A percentile compares a stretch with the other conserved stretches of the same genome.
phyloP scores from a whole-genome alignment of 345 rosid genomes.

The Eucalyptus leucophloia region DNA sequence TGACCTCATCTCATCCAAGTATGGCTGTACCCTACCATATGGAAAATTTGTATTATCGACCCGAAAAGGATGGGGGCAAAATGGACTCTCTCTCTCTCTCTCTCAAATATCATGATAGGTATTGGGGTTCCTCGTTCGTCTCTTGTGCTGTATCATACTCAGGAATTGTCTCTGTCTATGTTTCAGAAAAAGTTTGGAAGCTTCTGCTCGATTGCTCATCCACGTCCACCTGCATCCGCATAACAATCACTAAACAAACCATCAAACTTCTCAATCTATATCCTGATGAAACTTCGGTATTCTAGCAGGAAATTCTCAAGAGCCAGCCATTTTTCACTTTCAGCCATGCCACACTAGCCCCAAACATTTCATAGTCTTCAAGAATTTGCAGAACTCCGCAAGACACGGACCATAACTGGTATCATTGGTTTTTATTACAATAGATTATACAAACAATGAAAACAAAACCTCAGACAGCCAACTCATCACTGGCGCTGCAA shows the following conservation, averaged over 20 bases:
- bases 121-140: slow-evolving; percentile 23
- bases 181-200: slow-evolving; percentile 11
- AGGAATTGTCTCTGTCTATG: slow-evolving; percentile 37
- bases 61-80: not conserved
- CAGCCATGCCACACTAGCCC: not conserved
- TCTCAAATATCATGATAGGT: slow-evolving; percentile 1
- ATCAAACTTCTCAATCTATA: not conserved
- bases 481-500: not conserved
- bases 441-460: not conserved
- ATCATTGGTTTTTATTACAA: not conserved
- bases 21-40: not conserved
- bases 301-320: not conserved
- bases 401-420: not conserved
- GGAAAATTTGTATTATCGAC: not conserved
- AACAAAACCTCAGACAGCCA: not conserved
- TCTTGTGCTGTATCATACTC: slow-evolving; percentile 14
- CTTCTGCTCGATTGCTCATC: not conserved
- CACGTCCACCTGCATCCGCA: not conserved
- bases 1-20: not conserved
- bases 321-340: not conserved
- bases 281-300: not conserved
- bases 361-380: not conserved
- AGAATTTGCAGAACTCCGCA: not conserved
- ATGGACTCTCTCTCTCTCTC: not conserved
- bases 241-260: not conserved